Percentiles rank a stretch among this genome's conserved stretches.
Conservation (phyloP, 345 rosid genomes). For the Hirschfeldia incana region DNA sequence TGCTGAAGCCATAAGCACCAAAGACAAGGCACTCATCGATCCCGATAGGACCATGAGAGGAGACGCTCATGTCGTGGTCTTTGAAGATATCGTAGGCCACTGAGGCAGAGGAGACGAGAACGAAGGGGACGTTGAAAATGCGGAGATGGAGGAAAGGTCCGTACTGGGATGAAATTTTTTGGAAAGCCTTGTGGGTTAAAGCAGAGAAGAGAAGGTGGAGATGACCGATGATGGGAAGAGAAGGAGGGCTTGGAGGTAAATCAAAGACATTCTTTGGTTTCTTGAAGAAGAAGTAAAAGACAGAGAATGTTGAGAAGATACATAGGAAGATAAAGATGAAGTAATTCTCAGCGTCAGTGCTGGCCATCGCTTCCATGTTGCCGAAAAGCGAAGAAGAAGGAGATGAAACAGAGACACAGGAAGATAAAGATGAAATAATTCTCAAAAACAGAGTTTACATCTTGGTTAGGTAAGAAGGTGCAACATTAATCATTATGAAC, state of each 20-base stretch:
- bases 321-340: background rate
- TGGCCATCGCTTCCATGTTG: background rate
- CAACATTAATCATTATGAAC: too few relatives aligned
- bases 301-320: background rate
- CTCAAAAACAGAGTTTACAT: too few relatives aligned
- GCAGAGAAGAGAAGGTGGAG: background rate
- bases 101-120: too few relatives aligned
- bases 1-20: too few relatives aligned
- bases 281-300: constrained; percentile 2
- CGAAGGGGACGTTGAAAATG: too few relatives aligned
- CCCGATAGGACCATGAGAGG: too few relatives aligned
- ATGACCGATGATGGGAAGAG: background rate
- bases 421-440: too few relatives aligned
- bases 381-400: background rate
- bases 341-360: background rate
- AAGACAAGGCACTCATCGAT: too few relatives aligned
- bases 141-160: background rate
- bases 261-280: constrained; percentile 2
- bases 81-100: too few relatives aligned
- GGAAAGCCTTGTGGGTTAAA: background rate
- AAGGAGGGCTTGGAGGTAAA: constrained; percentile 12
- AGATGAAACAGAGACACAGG: background rate
- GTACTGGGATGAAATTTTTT: background rate
- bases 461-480: too few relatives aligned
- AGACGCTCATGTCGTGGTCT: too few relatives aligned